Evolutionary conservation across 78 protist species (phyloP).

Genomic region (Pigoraptor vietnamica): DNA sequence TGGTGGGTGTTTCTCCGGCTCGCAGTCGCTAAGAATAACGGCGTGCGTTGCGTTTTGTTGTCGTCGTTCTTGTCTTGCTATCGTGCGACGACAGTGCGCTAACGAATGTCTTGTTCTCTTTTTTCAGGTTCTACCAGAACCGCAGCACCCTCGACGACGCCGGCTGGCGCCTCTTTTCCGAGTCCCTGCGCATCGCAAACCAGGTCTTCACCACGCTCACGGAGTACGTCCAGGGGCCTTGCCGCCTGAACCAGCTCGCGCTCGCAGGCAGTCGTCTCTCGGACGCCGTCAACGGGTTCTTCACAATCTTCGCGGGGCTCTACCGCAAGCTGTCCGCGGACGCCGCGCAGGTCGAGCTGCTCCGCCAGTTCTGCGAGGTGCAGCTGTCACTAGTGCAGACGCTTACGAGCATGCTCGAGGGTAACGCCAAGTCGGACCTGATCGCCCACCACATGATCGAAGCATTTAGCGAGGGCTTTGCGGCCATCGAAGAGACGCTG

Average conservation of each 20-base stretch:
- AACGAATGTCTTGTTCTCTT: neutral
- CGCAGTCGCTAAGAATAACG: too few species aligned
- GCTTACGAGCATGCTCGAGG: neutral
- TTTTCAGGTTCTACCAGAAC: neutral
- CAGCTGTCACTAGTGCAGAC: neutral
- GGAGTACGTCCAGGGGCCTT: slow-evolving; percentile 5
- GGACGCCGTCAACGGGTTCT: slow-evolving; percentile 3
- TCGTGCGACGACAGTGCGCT: too few species aligned
- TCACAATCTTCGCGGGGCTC: neutral
- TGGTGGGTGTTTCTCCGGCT: neutral
- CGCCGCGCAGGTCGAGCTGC: neutral
- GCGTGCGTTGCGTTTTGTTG: neutral
- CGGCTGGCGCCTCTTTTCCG: neutral
- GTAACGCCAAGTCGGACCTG: neutral
- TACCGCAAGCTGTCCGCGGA: neutral
- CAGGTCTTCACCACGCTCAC: neutral
- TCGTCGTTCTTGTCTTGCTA: neutral
- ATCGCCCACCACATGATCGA: neutral
- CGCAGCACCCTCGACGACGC: neutral
- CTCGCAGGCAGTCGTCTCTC: neutral
- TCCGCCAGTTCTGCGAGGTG: neutral
- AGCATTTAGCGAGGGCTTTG: neutral
- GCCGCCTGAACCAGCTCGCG: neutral
- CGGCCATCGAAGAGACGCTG: neutral
- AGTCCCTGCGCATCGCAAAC: neutral